Conservation (phyloP, 2,329 filamentous ascomycete species). For the Pseudocercospora pini-densiflorae region DNA sequence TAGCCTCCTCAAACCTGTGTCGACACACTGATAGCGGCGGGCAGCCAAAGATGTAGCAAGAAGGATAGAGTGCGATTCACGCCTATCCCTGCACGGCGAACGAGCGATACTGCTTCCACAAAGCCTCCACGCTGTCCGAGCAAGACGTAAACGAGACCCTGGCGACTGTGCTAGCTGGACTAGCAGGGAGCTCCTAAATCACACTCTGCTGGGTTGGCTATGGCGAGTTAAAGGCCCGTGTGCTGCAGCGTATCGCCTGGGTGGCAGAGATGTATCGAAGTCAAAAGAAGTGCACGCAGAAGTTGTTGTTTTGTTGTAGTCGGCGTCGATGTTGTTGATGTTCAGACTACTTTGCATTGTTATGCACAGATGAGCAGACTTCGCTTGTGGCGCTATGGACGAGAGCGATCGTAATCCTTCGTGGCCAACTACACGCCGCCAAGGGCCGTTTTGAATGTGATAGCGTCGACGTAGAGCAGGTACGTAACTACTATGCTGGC, state of each 20-base stretch:
- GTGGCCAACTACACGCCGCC: background rate
- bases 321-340: no score
- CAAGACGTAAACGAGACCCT: constrained; percentile 9
- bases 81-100: background rate
- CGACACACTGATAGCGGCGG: background rate
- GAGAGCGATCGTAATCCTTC: background rate
- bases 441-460: background rate
- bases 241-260: background rate
- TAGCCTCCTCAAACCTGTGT: constrained; percentile 1
- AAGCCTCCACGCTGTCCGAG: background rate
- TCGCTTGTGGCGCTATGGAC: background rate
- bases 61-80: background rate
- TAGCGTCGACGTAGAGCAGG: background rate
- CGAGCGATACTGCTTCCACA: background rate
- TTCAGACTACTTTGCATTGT: no score
- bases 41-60: background rate
- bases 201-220: background rate
- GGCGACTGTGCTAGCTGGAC: background rate
- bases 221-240: background rate
- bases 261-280: background rate
- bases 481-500: constrained; percentile 2
- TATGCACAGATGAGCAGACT: background rate
- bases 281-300: background rate
- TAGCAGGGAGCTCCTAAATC: constrained; percentile 5
- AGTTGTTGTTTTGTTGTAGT: background rate